phyloP scores from a whole-genome alignment of 179 eudicot species.

The Corrigiola litoralis region DNA sequence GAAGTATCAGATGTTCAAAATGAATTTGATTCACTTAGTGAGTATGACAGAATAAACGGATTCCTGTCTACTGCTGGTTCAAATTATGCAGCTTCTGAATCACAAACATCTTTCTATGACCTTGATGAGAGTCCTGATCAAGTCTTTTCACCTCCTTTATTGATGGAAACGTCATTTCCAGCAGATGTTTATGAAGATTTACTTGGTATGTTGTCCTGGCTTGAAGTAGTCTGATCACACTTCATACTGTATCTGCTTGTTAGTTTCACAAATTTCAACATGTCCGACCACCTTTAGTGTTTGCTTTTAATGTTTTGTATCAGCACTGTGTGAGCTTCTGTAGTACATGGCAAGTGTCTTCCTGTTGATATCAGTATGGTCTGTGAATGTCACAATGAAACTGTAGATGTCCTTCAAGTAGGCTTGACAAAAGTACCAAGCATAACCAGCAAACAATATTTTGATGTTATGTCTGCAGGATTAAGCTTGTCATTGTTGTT shows the following conservation, averaged over 20 bases:
- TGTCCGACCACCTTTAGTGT: not conserved
- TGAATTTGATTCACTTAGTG: constrained; percentile 57
- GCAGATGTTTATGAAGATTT: constrained; percentile 83
- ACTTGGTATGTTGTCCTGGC: constrained; percentile 55
- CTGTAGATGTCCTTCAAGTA: not conserved
- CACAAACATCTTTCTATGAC: constrained; percentile 58
- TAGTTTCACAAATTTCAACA: not conserved
- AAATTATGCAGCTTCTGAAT: constrained; percentile 56
- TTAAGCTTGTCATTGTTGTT: too few species aligned
- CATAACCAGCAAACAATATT: too few species aligned
- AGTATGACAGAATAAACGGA: constrained; percentile 55
- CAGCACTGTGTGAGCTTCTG: not conserved
- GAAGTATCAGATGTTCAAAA: constrained; percentile 38
- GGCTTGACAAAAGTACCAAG: too few species aligned
- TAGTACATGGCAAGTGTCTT: too few species aligned
- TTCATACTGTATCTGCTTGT: not conserved
- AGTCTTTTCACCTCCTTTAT: constrained; percentile 87
- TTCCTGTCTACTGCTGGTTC: constrained; percentile 58
- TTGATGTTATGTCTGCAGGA: too few species aligned
- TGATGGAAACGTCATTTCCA: constrained; percentile 73
- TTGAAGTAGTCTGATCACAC: not conserved
- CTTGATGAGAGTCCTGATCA: constrained; percentile 69
- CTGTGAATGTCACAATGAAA: not conserved
- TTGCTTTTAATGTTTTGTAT: not conserved
- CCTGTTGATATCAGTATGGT: too few species aligned